These are phyloP conservation scores for Aspergillus funiculosus DNA, from an alignment of 495 filamentous ascomycete genomes.

Conservation along the genomic window DNA sequence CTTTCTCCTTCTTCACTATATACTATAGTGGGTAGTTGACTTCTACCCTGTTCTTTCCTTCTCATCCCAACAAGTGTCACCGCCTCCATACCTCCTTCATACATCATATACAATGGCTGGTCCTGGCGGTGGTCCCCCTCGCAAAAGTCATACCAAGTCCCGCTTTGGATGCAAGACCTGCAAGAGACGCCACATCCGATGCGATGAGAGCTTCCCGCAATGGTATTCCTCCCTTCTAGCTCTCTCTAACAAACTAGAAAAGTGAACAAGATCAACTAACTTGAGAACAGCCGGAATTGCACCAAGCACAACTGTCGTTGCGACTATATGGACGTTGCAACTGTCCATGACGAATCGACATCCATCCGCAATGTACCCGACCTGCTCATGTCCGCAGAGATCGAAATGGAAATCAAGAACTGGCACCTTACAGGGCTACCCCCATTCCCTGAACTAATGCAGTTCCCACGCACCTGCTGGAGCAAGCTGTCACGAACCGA, in stretches of 20 bases:
- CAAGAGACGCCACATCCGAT: constrained; percentile 95
- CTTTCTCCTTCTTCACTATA: not conserved
- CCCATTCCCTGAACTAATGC: constrained; percentile 76
- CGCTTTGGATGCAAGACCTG: constrained; percentile 96
- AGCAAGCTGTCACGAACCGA: constrained; percentile 66
- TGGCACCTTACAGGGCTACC: constrained; percentile 83
- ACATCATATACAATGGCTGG: constrained; percentile 38
- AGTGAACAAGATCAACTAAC: not conserved
- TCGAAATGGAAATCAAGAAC: constrained; percentile 70
- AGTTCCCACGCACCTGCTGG: constrained; percentile 55
- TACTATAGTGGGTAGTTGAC: constrained; percentile 5
- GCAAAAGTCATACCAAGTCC: constrained; percentile 91
- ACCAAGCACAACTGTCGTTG: constrained; percentile 98
- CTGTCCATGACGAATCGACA: constrained; percentile 58
- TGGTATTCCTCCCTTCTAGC: constrained; percentile 65
- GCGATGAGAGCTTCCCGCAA: constrained; percentile 96
- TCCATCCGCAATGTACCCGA: constrained; percentile 65
- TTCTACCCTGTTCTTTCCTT: constrained; percentile 16
- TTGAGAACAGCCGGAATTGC: constrained; percentile 75
- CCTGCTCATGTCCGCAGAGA: constrained; percentile 74
- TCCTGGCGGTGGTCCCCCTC: constrained; percentile 49
- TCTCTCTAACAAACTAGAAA: not conserved
- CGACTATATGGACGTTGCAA: constrained; percentile 81
- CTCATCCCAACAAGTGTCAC: not conserved
- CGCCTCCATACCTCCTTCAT: constrained; percentile 1